Evolutionary conservation across 1,139 yeast species (phyloP).

Genomic region (Torulaspora globosa): DNA sequence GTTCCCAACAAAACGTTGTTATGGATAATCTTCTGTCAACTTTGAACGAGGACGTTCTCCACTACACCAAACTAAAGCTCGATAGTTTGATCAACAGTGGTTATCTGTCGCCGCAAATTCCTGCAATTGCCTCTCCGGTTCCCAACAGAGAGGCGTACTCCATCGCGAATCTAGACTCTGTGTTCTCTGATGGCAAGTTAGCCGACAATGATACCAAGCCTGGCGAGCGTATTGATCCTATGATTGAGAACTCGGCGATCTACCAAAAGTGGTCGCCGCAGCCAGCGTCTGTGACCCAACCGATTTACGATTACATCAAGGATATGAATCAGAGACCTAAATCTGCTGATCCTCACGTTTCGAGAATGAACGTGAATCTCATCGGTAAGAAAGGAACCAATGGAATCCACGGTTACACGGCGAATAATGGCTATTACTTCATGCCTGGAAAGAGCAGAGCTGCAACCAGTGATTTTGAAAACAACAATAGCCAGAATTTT

Average conservation of each 20-base stretch:
- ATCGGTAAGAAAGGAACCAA: conserved; percentile 5
- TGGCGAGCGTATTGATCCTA: conserved; percentile 5
- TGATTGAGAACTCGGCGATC: conserved; percentile 11
- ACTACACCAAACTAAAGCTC: conserved; percentile 43
- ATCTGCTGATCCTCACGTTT: conserved; percentile 41
- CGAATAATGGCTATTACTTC: conserved; percentile 6
- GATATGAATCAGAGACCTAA: conserved; percentile 39
- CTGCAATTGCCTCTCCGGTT: conserved; percentile 27
- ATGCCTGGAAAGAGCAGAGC: conserved; percentile 15
- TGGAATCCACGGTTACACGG: conserved; percentile 3
- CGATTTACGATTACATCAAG: conserved; percentile 28
- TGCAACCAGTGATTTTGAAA: conserved; percentile 12
- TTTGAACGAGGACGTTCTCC: conserved; percentile 47
- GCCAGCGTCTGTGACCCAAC: conserved; percentile 26
- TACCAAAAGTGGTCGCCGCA: conserved; percentile 35
- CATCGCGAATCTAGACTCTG: conserved; percentile 20
- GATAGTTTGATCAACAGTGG: conserved; percentile 30
- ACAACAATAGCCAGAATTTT: conserved; percentile 19
- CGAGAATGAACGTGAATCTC: conserved; percentile 18
- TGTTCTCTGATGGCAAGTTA: conserved; percentile 15
- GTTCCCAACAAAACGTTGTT: conserved; percentile 55
- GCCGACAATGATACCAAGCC: conserved; percentile 4
- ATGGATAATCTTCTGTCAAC: conserved; percentile 54
- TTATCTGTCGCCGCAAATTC: conserved; percentile 23
- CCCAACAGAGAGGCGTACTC: conserved; percentile 24